Evolutionary conservation across 805 yeast species (phyloP), one percentile per base, ranked within the genome.

Genomic region (Saccharomycopsis fodiens): DNA sequence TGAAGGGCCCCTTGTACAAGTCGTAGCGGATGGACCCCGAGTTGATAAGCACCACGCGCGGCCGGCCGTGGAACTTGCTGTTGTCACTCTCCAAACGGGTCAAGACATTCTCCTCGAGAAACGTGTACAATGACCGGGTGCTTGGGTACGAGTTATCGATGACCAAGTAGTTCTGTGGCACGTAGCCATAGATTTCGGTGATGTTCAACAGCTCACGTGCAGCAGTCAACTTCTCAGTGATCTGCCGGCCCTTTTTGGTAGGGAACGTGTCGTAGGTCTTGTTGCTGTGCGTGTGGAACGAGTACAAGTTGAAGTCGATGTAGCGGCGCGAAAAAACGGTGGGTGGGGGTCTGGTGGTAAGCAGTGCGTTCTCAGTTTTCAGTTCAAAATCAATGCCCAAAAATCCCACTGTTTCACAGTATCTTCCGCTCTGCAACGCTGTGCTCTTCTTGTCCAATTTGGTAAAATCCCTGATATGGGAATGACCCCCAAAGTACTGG

Each of bases 361-460:
- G 54, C 13, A 25, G 21, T 15, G 35, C 2, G 8, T 10, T 13
- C 21, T 27, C 20, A 17, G 19, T 13, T 23, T n/a, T 31, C n/a
- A 42, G 38, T 32, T 31, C 23, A 21, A 46, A 49, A 49, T 72
- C 67, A 19, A 87, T 64, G 21, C 94, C 77, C 10, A 83, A 62
- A 73, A 88, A 91, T 0, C 97, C 97, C n/a, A 85, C 74, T 0
- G 97, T 91, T 59, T 91, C 97, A 57, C 95, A 77, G 59, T 85
- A 91, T 41, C 96, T 69, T 0, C 97, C 97, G 59, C 95, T 85
- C 64, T 91, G 95, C n/a, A 91, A 62, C 0, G 82, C 96, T 0
- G 85, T 78, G 20, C 89, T 73, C 41, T 64, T 66, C 1, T 68
- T 64, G 57, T 91, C 97, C 42, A 79, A 68, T 3, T 76, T 66